Evolutionary conservation across 2,329 filamentous ascomycete genomes (phyloP), one percentile per base, ranked within the genome.

Genomic region (Epicoccum sorghinum): DNA sequence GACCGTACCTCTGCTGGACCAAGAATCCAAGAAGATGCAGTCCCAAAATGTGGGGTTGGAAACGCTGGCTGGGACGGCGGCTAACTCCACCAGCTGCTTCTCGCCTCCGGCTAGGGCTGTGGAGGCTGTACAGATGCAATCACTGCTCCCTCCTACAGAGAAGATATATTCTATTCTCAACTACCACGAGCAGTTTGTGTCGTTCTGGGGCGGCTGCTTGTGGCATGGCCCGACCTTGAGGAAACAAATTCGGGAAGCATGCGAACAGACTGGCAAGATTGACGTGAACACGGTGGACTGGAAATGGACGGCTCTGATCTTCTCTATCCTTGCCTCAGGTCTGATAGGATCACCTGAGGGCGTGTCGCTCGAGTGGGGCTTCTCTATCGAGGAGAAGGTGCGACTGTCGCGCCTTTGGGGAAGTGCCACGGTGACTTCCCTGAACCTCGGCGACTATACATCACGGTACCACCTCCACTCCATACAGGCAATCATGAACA

Each of bases 361-460:
- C 2, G 60, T 68, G 10, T 72, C 77, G 3, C 42, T 61, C 8
- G 51, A 63, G 3, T 82, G 80, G 80, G 80, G 80, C 3, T 81
- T 79, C 49, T 64, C 70, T 0, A 67, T 73, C 35, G 58, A 68
- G 1, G 79, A 82, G 33, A 75, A 77, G 39, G 60, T 71, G 2
- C 70, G 66, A 4, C 59, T 82, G 4, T 77, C 78, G 2, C 73
- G 74, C 47, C 65, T 75, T 40, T 82, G 79, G 79, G 79, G 78
- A 49, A 76, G 76, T 37, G 79, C 79, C 12, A 70, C 76, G 0
- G 67, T 80, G 1, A 72, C 75, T 1, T 80, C 78, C 58, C 66
- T 83, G 2, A 77, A 80, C 33, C 66, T 76, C 4, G 79, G 77
- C 3, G 76, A 80, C 43, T 82, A 77, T 55, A 79, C 77, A 45